phyloP scores from a whole-genome alignment of 2,329 filamentous ascomycete species.

The Decorospora gaudefroyi region DNA sequence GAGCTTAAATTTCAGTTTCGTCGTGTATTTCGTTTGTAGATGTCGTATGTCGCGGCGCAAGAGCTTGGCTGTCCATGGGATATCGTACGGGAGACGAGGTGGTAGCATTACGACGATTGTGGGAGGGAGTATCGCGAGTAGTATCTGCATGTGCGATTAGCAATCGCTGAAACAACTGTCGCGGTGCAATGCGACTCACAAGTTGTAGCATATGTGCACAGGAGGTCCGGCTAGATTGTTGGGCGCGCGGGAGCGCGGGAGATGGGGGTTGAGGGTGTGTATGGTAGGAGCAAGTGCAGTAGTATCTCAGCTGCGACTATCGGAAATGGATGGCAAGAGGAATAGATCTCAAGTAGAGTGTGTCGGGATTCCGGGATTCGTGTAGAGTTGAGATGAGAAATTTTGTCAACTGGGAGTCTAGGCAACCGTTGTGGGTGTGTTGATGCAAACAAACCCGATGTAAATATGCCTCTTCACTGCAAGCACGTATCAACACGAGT shows the following conservation, averaged over 20 bases:
- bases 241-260: neutral
- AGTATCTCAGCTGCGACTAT: no score
- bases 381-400: no score
- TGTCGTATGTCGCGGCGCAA: constrained; percentile 27
- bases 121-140: neutral
- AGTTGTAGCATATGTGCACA: neutral
- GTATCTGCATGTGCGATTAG: neutral
- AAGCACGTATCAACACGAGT: no score
- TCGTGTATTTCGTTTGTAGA: constrained; percentile 9
- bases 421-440: no score
- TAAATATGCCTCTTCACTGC: no score
- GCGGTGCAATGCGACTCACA: neutral
- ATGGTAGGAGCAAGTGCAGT: no score
- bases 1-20: constrained; percentile 7
- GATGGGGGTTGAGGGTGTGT: no score
- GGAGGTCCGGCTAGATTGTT: neutral
- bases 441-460: no score
- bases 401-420: no score
- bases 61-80: constrained; percentile 19
- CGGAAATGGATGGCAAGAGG: no score
- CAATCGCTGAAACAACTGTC: neutral
- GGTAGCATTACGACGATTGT: constrained; percentile 3
- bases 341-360: no score
- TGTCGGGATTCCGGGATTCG: no score
- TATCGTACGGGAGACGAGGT: constrained; percentile 7